Evolutionary conservation across 257 asterid genomes (phyloP).

Genomic region (Solanum gracilifrons): DNA sequence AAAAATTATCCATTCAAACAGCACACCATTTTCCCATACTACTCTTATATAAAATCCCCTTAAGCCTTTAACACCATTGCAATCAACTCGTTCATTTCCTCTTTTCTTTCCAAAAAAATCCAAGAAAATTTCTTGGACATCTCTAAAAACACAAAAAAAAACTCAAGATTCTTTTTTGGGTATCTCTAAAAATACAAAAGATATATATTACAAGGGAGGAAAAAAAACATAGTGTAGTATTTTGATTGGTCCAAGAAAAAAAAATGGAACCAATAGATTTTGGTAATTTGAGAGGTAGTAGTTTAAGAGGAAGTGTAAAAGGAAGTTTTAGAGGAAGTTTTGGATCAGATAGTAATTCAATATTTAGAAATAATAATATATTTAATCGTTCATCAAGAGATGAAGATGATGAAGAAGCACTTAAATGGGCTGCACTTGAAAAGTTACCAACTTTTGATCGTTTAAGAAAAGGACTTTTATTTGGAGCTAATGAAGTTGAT

Average conservation of each 20-base stretch:
- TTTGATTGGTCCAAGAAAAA: neutral
- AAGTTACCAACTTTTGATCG: slow-evolving; percentile 60
- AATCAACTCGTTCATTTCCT: neutral
- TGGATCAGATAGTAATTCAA: slow-evolving; percentile 24
- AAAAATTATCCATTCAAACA: no score
- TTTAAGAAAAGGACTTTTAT: slow-evolving; percentile 44
- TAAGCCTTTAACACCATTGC: neutral
- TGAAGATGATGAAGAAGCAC: slow-evolving; percentile 69
- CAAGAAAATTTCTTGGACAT: neutral
- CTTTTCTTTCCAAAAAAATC: neutral
- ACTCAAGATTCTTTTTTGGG: no score
- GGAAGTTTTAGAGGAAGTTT: slow-evolving; percentile 15
- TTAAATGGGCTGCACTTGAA: slow-evolving; percentile 76
- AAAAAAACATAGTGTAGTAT: neutral
- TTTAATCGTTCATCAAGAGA: slow-evolving; percentile 36
- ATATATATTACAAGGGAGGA: no score
- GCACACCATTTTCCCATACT: no score
- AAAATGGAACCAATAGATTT: slow-evolving; percentile 2
- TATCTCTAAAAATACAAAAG: no score
- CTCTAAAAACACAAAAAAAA: neutral
- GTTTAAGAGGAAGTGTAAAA: slow-evolving; percentile 16
- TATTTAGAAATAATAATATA: slow-evolving; percentile 40
- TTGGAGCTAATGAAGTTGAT: slow-evolving; percentile 30
- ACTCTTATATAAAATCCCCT: neutral
- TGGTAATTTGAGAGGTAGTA: neutral